phyloP scores from a whole-genome alignment of 768 basidiomycete genomes.

The Candolleomyces efflorescens region DNA sequence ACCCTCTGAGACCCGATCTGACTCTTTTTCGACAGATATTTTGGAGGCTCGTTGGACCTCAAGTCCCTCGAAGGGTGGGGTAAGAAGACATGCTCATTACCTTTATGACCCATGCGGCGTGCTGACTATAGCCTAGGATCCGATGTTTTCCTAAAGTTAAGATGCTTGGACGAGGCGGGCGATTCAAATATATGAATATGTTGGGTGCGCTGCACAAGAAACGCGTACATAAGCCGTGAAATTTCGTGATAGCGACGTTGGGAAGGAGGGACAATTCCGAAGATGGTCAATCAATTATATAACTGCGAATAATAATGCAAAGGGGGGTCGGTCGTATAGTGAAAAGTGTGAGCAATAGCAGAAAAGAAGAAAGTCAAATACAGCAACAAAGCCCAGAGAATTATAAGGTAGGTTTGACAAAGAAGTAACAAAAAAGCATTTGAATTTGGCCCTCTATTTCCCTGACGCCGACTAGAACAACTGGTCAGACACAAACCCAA shows the following conservation, averaged over 20 bases:
- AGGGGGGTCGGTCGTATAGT: slow-evolving; percentile 3
- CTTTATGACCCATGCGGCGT: neutral
- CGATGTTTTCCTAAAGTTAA: slow-evolving; percentile 47
- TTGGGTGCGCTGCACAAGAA: neutral
- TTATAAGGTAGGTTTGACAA: slow-evolving; percentile 2
- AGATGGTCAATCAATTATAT: slow-evolving; percentile 20
- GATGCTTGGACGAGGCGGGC: slow-evolving; percentile 46
- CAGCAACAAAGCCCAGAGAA: slow-evolving; percentile 17
- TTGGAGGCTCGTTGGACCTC: slow-evolving; percentile 81
- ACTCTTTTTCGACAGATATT: slow-evolving; percentile 48
- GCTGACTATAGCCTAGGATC: slow-evolving; percentile 29
- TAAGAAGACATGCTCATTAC: slow-evolving; percentile 24
- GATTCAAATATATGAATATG: slow-evolving; percentile 34
- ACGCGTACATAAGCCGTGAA: slow-evolving; percentile 2
- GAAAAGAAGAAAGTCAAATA: slow-evolving; percentile 28
- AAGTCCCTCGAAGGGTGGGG: slow-evolving; percentile 85
- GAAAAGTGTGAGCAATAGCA: slow-evolving; percentile 5
- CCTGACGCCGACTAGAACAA: slow-evolving; percentile 32
- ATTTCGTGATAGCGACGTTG: neutral
- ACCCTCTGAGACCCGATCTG: neutral
- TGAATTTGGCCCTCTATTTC: slow-evolving; percentile 23
- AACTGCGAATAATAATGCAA: slow-evolving; percentile 23
- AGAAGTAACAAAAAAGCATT: slow-evolving; percentile 9
- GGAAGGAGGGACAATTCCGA: neutral
- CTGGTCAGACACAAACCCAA: slow-evolving; percentile 9